phyloP scores from a whole-genome alignment of 441 rosid species.

The Biscutella auriculata region DNA sequence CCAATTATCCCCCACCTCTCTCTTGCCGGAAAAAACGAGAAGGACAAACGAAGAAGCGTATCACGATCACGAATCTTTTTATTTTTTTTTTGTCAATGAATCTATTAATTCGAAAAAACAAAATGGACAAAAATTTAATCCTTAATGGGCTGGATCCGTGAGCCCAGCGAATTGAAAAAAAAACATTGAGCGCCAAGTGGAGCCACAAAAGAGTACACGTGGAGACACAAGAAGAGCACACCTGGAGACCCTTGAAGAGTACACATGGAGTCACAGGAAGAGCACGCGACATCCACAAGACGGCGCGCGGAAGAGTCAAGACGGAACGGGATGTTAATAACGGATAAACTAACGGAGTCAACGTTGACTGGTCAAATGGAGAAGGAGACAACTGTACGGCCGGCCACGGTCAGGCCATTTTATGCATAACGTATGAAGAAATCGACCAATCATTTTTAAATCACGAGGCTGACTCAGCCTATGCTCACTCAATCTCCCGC shows the following conservation, averaged over 20 bases:
- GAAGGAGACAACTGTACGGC: constrained; percentile 18
- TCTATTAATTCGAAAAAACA: background rate
- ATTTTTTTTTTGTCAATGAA: no score
- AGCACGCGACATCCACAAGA: constrained; percentile 8
- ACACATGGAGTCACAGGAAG: background rate
- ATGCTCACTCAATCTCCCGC: background rate
- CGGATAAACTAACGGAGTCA: constrained; percentile 18
- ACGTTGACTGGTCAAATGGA: constrained; percentile 7
- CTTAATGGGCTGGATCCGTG: background rate
- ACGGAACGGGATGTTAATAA: constrained; percentile 8
- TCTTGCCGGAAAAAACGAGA: background rate
- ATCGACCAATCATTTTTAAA: background rate
- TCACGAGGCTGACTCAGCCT: constrained; percentile 16
- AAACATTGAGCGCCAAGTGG: no score
- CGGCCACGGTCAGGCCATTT: constrained; percentile 16
- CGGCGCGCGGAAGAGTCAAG: constrained; percentile 10
- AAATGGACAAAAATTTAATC: no score
- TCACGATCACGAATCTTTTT: background rate
- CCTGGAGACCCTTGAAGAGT: no score
- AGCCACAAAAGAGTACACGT: no score
- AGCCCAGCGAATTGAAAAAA: background rate
- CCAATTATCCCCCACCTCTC: background rate
- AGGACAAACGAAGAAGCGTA: background rate
- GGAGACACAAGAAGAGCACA: no score
- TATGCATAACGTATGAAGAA: background rate